Base-by-base conservation (phyloP, 495 filamentous ascomycete species). In the Astrothelium macrocarpum region DNA sequence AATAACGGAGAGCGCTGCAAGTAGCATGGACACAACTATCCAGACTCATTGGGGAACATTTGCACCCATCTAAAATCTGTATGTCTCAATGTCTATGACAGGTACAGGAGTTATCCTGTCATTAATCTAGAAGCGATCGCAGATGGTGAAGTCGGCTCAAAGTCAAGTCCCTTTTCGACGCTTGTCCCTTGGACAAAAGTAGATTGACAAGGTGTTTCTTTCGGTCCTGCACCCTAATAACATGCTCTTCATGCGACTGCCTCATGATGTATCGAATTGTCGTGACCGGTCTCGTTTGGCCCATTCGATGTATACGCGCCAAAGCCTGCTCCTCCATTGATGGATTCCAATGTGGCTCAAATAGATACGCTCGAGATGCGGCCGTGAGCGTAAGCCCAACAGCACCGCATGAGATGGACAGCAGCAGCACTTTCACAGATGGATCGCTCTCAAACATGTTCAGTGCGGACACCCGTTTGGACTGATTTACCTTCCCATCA, bases 261-360 rank as follows among this genome's bases (percentile, higher is more conserved):
- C 16, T 25, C 11, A 77, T 62, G 36, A 66, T 70, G 43, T 73
- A 73, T 1, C 75, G 70, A 20, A 78, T 62, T 0, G 76, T 77
- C 0, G 71, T 75, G 0, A 78, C 74, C 59, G 75, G 70, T 23
- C 66, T 60, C 23, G 29, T 69, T 60, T 79, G 76, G 0, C 74
- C 76, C 18, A 78, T 65, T 23, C 77, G 59, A 36, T 78, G 71
- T 11, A 79, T 72, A 31, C 75, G 69, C 5, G 71, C 71, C 0
- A 79, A 60, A 1, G 77, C 74, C 60, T 79, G 75, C 14, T 79
- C 77, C 43, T 79, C 77, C 0, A 78, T 58, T 0, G 71, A 77
- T 7, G 76, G 76, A 25, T 77, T 78, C 76, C 75, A 66, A 18
- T 64, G 61, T 16, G 61, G 61, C 42, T 66, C 64, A 7, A 79